Evolutionary conservation across 345 rosid genomes (phyloP), one percentile per base, ranked within the genome.

Genomic region (Chamaenerion angustifolium): DNA sequence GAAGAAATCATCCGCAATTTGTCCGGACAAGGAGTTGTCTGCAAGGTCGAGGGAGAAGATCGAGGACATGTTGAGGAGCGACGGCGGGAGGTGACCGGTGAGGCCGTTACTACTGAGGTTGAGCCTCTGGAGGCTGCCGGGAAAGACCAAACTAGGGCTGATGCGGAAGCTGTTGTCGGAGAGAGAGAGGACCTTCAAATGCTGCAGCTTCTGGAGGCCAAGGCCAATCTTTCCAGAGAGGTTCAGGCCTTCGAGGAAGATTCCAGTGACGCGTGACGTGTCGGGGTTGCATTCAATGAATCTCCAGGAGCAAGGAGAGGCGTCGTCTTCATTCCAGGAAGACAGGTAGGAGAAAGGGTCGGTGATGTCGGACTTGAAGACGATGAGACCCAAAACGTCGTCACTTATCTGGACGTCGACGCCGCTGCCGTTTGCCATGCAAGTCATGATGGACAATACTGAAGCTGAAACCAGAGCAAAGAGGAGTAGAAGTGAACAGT

Each of bases 231-330:
- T 87, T 15, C 98, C 98, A 15, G 95, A 78, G 47, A 92, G 71
- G 13, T 95, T 64, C 51, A 92, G 66, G 7, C 82, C 80, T 15
- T 75, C 77, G 2, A 92, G 83, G 4, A 64, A 63, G 2, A 92
- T 59, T 27, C 72, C 64, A 14, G 85, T 64, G 48, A 90, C 95
- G 35, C 83, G 66, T 13, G 80, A 76, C 11, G 63, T 74, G 10
- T 44, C 35, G 4, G 98, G 82, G 55, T 82, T 78, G 68, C 98
- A 92, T 19, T 56, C 49, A 15, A 92, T 41, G 74, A 71, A 87
- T 23, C 64, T 67, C 98, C 98, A 92, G 4, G 93, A 82, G 64
- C 96, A 92, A 4, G 96, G 96, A 3, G 85, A 70, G 51, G 65
- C 40, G 14, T 83, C 88, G 14, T 92, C 95, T 60, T 83, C 93